phyloP scores from a whole-genome alignment of 148 eudicot genomes.

The Bassia scoparia region DNA sequence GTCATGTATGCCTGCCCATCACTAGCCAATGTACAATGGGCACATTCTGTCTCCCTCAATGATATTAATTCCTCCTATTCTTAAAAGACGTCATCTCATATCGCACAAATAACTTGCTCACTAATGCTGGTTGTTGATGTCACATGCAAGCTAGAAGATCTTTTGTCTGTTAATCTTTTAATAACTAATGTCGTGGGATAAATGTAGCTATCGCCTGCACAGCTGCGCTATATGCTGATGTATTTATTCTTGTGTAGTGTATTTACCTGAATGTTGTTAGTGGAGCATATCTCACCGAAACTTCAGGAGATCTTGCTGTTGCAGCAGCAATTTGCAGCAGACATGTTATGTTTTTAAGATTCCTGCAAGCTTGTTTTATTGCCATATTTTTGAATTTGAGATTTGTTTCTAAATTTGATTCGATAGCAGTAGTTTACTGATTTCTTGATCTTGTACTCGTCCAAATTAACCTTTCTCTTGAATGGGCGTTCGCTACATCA shows the following conservation, averaged over 20 bases:
- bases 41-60: neutral
- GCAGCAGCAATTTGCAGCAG: slow-evolving; percentile 99
- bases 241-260: slow-evolving; percentile 37
- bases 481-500: neutral
- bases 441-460: neutral
- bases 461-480: neutral
- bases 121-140: neutral
- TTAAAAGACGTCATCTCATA: neutral
- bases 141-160: neutral
- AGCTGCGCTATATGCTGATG: neutral
- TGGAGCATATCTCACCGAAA: slow-evolving; percentile 63
- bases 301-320: slow-evolving; percentile 94
- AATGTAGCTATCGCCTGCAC: neutral
- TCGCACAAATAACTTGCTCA: neutral
- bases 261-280: slow-evolving; percentile 72
- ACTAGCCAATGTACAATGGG: no score
- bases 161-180: neutral
- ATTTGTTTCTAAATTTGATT: neutral
- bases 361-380: slow-evolving; percentile 4
- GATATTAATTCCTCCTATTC: neutral
- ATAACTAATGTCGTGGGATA: neutral
- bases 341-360: slow-evolving; percentile 41
- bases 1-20: neutral
- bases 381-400: neutral
- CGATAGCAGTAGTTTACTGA: neutral